Evolutionary conservation across 139 green algal genomes (phyloP).

Genomic region (Chlamydomonas eustigma): DNA sequence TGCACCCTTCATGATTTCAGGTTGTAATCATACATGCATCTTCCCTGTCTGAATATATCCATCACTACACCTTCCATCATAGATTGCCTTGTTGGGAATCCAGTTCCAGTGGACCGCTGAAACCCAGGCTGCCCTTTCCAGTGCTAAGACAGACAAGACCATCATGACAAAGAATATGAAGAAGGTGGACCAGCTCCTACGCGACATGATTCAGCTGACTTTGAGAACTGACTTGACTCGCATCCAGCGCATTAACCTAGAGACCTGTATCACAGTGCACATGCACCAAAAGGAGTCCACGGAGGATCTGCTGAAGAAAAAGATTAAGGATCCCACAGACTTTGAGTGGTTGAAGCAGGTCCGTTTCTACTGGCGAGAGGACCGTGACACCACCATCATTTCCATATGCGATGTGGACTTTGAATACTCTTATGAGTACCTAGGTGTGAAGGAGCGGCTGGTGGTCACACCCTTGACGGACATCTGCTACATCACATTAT

Average conservation of each 20-base stretch:
- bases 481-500: constrained; percentile 95
- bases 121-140: constrained; percentile 64
- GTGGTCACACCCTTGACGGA: constrained; percentile 96
- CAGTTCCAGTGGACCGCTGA: constrained; percentile 95
- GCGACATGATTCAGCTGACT: constrained; percentile 71
- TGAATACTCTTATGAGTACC: constrained; percentile 94
- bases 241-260: constrained; percentile 87
- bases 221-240: constrained; percentile 69
- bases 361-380: constrained; percentile 93
- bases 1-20: too few species aligned
- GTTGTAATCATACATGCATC: too few species aligned
- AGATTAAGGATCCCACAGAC: constrained; percentile 89
- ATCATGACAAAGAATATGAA: constrained; percentile 84
- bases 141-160: constrained; percentile 81
- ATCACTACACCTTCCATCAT: constrained; percentile 3
- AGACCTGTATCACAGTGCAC: constrained; percentile 96
- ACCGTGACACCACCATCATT: constrained; percentile 88
- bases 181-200: constrained; percentile 53
- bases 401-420: constrained; percentile 97
- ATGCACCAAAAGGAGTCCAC: constrained; percentile 95
- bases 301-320: constrained; percentile 88
- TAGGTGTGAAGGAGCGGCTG: constrained; percentile 93
- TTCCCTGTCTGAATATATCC: background rate
- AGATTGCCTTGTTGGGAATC: constrained; percentile 87
- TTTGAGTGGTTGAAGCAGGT: constrained; percentile 98